These are phyloP conservation scores for Penicillium silybi DNA, from an alignment of 495 filamentous ascomycete genomes.

Conservation along the genomic window DNA sequence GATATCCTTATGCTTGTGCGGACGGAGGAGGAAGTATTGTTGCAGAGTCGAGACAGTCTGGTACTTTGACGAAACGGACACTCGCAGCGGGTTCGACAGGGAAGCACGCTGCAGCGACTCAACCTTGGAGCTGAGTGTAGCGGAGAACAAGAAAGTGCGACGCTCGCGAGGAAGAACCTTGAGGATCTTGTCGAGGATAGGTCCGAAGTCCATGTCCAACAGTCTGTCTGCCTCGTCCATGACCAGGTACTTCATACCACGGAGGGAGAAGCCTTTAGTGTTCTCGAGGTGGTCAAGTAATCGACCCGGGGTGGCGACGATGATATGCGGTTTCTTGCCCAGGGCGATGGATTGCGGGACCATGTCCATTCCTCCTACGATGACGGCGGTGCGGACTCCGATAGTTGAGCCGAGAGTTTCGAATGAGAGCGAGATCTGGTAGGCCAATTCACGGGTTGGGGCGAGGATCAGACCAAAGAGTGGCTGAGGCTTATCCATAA, in stretches of 20 bases:
- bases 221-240: slow-evolving; percentile 95
- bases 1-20: slow-evolving; percentile 84
- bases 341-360: slow-evolving; percentile 82
- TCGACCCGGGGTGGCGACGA: slow-evolving; percentile 83
- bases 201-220: slow-evolving; percentile 91
- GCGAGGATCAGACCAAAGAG: slow-evolving; percentile 80
- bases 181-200: slow-evolving; percentile 86
- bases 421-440: slow-evolving; percentile 81
- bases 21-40: slow-evolving; percentile 80
- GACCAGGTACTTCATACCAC: slow-evolving; percentile 75
- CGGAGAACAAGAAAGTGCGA: slow-evolving; percentile 87
- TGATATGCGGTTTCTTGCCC: slow-evolving; percentile 85
- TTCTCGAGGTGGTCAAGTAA: slow-evolving; percentile 93
- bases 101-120: slow-evolving; percentile 88
- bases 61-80: slow-evolving; percentile 78
- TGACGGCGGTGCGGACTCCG: slow-evolving; percentile 67
- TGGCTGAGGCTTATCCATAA: slow-evolving; percentile 77
- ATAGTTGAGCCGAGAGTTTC: slow-evolving; percentile 83
- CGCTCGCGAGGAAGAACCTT: slow-evolving; percentile 77
- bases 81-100: slow-evolving; percentile 69
- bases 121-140: slow-evolving; percentile 89
- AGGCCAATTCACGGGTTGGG: slow-evolving; percentile 87
- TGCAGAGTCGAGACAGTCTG: slow-evolving; percentile 83
- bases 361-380: slow-evolving; percentile 96
- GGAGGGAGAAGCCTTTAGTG: slow-evolving; percentile 88